These are phyloP conservation scores for Rutstroemia sp. DNA, from an alignment of 2,329 filamentous ascomycete genomes.

Conservation along the genomic window DNA sequence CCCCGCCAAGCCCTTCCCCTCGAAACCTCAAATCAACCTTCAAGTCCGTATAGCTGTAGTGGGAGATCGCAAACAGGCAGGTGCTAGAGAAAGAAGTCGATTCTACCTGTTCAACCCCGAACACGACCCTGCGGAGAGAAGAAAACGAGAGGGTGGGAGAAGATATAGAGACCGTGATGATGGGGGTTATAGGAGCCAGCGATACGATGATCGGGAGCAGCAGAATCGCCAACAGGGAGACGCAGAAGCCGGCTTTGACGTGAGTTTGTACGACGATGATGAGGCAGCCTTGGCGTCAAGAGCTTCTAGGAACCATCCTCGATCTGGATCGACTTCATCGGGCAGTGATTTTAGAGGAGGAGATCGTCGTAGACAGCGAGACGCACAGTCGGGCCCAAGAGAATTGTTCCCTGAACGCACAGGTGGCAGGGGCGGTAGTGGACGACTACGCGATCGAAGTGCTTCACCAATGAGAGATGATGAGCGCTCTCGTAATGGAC, in stretches of 20 bases:
- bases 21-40: slow-evolving; percentile 62
- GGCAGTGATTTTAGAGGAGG: slow-evolving; percentile 26
- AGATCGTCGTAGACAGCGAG: background rate
- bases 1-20: slow-evolving; percentile 60
- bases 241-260: slow-evolving; percentile 55
- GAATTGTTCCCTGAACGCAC: slow-evolving; percentile 54
- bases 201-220: slow-evolving; percentile 38
- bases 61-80: slow-evolving; percentile 71
- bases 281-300: slow-evolving; percentile 30
- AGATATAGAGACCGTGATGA: slow-evolving; percentile 55
- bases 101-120: slow-evolving; percentile 93
- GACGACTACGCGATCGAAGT: slow-evolving; percentile 29
- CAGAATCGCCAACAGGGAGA: slow-evolving; percentile 38
- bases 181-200: slow-evolving; percentile 35
- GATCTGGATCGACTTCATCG: slow-evolving; percentile 23
- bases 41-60: slow-evolving; percentile 66
- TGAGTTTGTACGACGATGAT: slow-evolving; percentile 77
- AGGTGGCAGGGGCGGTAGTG: slow-evolving; percentile 15
- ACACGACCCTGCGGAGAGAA: slow-evolving; percentile 70
- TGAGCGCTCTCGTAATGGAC: slow-evolving; percentile 33
- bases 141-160: slow-evolving; percentile 48
- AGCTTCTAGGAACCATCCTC: slow-evolving; percentile 28
- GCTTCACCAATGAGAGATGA: slow-evolving; percentile 28
- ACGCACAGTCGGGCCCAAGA: slow-evolving; percentile 30
- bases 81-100: slow-evolving; percentile 73